Base-by-base conservation (phyloP, 2,329 filamentous ascomycete genomes). In the Hymenoscyphus linearis region DNA sequence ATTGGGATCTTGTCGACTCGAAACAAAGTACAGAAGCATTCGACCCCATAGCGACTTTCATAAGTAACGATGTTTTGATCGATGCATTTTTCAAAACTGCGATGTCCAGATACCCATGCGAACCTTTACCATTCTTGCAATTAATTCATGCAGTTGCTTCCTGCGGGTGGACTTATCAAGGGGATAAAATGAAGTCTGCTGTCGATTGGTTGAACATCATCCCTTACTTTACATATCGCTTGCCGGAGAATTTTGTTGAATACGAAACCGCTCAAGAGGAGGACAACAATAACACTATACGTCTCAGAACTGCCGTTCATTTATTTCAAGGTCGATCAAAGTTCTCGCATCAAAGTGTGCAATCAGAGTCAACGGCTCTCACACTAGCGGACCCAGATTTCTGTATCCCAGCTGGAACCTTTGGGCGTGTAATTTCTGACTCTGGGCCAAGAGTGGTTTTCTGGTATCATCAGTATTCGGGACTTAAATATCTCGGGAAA, bases 211-310 rank as follows among this genome's bases (percentile, higher is more conserved):
- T 97, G 13, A 83, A 87, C 61, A 82, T 80, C 61, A 88, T 92
- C 59, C 82, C 85, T 1, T 88, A 84, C 6, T 84, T 97, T 59
- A 96, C 93, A 31, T 87, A 96, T 66, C 79, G 82, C 13, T 80
- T 96, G n/a, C 87, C 90, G 0, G 76, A 81, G 0, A 76, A 82
- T 35, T 96, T 96, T 72, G 81, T 82, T 50, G 84, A 83, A 37
- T 97, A 96, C 68, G 84, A 87, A 63, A 85, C 93, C 13, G 86
- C 89, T 44, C 86, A 89, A 58, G 93, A 97, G 74, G 91, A 96
- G 65, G 90, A 95, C 62, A 93, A 95, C 66, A 85, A 85, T 27
- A 95, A 96, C 68, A 85, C 85, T 18, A 89, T 97, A 63, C 81
- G 84, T 63, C 82, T 97, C 3, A 77, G 81, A 1, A 78, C 81